Evolutionary conservation across 2,329 filamentous ascomycete genomes (phyloP).

Genomic region (Coniella vitis): DNA sequence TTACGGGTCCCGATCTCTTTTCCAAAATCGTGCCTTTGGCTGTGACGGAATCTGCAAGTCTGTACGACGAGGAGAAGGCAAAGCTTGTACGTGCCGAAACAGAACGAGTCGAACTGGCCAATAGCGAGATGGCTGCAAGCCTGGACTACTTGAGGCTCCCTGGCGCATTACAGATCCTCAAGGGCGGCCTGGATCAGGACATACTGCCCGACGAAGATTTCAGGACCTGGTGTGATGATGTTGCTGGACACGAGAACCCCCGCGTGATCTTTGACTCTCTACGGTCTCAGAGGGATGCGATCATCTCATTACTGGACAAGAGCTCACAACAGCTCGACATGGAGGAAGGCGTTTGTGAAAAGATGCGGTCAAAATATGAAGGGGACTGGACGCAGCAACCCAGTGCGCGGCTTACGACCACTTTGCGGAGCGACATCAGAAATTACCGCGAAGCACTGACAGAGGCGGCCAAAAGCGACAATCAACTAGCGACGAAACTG

Average conservation of each 20-base stretch:
- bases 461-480: slow-evolving; percentile 81
- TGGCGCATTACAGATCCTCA: slow-evolving; percentile 80
- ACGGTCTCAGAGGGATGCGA: slow-evolving; percentile 67
- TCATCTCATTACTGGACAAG: slow-evolving; percentile 66
- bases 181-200: slow-evolving; percentile 87
- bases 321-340: slow-evolving; percentile 87
- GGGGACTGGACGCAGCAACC: slow-evolving; percentile 96
- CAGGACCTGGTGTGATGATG: slow-evolving; percentile 85
- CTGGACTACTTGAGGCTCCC: slow-evolving; percentile 90
- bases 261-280: slow-evolving; percentile 71
- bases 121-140: slow-evolving; percentile 92
- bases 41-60: slow-evolving; percentile 90
- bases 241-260: slow-evolving; percentile 79
- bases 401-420: slow-evolving; percentile 81
- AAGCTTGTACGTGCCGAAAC: slow-evolving; percentile 91
- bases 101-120: slow-evolving; percentile 85
- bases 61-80: slow-evolving; percentile 98
- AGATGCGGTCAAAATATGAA: slow-evolving; percentile 97
- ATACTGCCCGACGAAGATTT: slow-evolving; percentile 87
- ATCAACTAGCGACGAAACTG: slow-evolving; percentile 74
- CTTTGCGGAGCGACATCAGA: slow-evolving; percentile 76
- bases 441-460: slow-evolving; percentile 86
- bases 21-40: slow-evolving; percentile 93
- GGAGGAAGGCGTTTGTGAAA: slow-evolving; percentile 97
- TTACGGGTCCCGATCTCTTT: slow-evolving; percentile 95